These are phyloP conservation scores for Populus tomentosa DNA, from an alignment of 441 rosid genomes.

Conservation along the genomic window DNA sequence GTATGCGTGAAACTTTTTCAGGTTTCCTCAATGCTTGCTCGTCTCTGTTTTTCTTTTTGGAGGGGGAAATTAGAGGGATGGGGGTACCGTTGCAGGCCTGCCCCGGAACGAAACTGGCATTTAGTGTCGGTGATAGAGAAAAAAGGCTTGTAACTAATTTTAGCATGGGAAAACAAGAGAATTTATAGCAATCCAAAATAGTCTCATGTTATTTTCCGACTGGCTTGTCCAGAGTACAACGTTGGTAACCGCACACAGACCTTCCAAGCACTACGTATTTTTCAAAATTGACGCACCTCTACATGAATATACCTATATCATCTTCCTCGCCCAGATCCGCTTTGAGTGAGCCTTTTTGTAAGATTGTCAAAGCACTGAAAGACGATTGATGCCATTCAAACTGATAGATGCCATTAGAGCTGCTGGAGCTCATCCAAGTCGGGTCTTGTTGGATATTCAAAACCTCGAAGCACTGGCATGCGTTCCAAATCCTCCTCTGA, in stretches of 20 bases:
- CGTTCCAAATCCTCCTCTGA: slow-evolving; percentile 57
- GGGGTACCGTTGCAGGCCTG: background rate
- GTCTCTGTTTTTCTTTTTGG: background rate
- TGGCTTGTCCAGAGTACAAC: no score
- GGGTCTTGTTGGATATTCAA: slow-evolving; percentile 53
- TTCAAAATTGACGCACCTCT: background rate
- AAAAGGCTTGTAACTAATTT: no score
- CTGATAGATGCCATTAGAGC: slow-evolving; percentile 3
- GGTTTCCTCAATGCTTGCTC: background rate
- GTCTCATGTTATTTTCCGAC: no score
- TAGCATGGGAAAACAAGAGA: no score
- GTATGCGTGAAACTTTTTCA: background rate
- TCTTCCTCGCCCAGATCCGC: background rate
- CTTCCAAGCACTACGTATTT: background rate
- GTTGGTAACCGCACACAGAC: background rate
- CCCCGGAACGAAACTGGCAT: no score
- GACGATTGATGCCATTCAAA: background rate
- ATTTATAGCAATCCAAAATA: no score
- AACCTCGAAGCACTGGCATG: slow-evolving; percentile 52
- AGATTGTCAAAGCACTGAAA: background rate
- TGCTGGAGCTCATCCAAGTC: slow-evolving; percentile 39
- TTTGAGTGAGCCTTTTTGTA: no score
- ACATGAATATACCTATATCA: background rate
- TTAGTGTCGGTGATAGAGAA: no score
- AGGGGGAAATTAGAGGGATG: background rate